phyloP scores from a whole-genome alignment of 1,284 basidiomycete species.

The Boletellus deceptivus region DNA sequence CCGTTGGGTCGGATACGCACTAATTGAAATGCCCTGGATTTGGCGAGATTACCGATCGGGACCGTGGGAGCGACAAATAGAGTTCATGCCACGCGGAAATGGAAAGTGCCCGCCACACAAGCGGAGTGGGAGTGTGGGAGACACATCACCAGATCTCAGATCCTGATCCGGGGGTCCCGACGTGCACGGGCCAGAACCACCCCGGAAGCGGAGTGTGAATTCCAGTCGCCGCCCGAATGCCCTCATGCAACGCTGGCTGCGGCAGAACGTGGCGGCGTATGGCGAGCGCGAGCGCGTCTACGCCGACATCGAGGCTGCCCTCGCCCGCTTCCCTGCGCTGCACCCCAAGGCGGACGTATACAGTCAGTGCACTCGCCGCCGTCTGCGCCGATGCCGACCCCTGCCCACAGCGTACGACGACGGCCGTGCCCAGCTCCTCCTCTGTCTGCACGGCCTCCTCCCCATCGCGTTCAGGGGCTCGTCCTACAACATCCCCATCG shows the following conservation, averaged over 20 bases:
- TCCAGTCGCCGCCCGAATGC: slow-evolving; percentile 11
- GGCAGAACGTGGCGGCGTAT: slow-evolving; percentile 68
- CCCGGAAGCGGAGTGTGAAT: slow-evolving; percentile 8
- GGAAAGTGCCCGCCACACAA: slow-evolving; percentile 33
- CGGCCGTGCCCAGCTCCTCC: slow-evolving; percentile 86
- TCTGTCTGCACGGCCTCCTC: slow-evolving; percentile 88
- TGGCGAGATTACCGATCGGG: slow-evolving; percentile 28
- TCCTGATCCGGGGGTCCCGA: slow-evolving; percentile 21
- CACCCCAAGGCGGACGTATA: slow-evolving; percentile 91
- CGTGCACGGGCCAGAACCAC: slow-evolving; percentile 19
- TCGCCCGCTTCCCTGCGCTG: slow-evolving; percentile 63
- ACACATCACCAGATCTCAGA: slow-evolving; percentile 28
- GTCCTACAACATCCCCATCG: slow-evolving; percentile 92
- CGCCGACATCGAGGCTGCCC: slow-evolving; percentile 64
- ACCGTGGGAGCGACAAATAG: slow-evolving; percentile 3
- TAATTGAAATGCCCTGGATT: slow-evolving; percentile 35
- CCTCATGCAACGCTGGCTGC: slow-evolving; percentile 62
- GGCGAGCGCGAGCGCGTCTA: slow-evolving; percentile 51
- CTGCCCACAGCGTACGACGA: slow-evolving; percentile 79
- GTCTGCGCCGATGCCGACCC: neutral
- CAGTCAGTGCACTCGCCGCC: slow-evolving; percentile 51
- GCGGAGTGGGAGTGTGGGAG: slow-evolving; percentile 33
- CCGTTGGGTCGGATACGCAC: slow-evolving; percentile 39
- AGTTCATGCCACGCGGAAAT: slow-evolving; percentile 34
- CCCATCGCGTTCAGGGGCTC: slow-evolving; percentile 79